Base-by-base conservation (phyloP, 225 moss, liverwort and hornwort species). In the Straminergon stramineum region DNA sequence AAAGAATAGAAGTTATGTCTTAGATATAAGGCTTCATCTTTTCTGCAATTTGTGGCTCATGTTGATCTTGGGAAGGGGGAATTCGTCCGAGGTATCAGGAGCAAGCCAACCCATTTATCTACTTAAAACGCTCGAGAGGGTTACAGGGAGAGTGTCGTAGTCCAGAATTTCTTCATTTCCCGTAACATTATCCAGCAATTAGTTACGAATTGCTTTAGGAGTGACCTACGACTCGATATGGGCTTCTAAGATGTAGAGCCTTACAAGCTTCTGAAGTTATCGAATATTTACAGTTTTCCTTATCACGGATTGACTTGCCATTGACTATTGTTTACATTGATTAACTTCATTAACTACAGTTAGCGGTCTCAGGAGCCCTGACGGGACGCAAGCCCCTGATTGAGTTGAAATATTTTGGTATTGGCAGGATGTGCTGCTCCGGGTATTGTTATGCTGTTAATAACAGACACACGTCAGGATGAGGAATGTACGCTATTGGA, bases 371-470 rank as follows among this genome's bases (percentile, higher is more conserved):
- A 30, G 14, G 30, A 63, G 14, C 63, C 30, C 63, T 63, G 30
- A 64, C 64, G 15, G 31, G 31, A 64, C 31, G 31, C 64, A 31
- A 62, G 62, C 62, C 62, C 12, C 34, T 35, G 65, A 51, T 34
- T 32, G 35, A 66, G n/a, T 51, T 79, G 56, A 28, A 57, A 37
- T 75, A n/a, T 83, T 79, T 76, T 86, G 82, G 53, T 41, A n/a
- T 79, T 77, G 57, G 74, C 84, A 92, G 92, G 87, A 80, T 92
- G 91, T 92, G 94, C 28, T 92, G 92, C 45, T 62, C 28, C 6
- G 93, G 92, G 75, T 92, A 92, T 63, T 92, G 92, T 74, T 92
- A 95, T 48, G 90, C 92, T 28, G 87, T 95, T 18, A 95, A 95
- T 32, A 93, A 95, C 77, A 89, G 92, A 88, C 93, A 92, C 67